Evolutionary conservation across 495 filamentous ascomycete genomes (phyloP).

Genomic region (Talaromyces ruber): DNA sequence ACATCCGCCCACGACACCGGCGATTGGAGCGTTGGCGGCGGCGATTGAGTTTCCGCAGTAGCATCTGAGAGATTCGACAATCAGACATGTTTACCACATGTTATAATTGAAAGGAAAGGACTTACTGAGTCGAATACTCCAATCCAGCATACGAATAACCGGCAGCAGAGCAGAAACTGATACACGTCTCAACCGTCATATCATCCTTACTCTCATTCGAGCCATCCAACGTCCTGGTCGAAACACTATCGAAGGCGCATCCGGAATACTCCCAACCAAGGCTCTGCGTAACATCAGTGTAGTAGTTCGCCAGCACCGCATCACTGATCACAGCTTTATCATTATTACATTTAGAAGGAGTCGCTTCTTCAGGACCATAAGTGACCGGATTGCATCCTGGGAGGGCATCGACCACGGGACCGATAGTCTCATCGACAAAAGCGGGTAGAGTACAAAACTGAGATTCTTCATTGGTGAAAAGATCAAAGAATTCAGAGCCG

Average conservation of each 20-base stretch:
- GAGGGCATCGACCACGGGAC: conserved; percentile 25
- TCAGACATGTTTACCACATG: not conserved
- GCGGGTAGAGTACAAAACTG: conserved; percentile 40
- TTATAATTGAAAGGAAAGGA: no score
- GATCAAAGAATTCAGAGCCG: conserved; percentile 29
- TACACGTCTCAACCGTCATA: conserved; percentile 16
- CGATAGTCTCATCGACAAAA: conserved; percentile 26
- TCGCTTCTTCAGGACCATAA: conserved; percentile 15
- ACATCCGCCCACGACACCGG: conserved; percentile 12
- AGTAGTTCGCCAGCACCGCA: not conserved
- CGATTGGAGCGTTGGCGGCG: conserved; percentile 9
- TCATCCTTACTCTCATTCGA: conserved; percentile 1
- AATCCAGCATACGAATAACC: conserved; percentile 13
- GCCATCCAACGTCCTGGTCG: conserved; percentile 4
- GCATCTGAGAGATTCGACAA: conserved; percentile 4
- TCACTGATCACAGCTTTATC: not conserved
- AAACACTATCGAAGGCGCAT: conserved; percentile 27
- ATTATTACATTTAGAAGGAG: conserved; percentile 7
- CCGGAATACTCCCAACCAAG: conserved; percentile 44
- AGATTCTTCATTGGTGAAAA: conserved; percentile 21
- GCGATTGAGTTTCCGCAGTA: conserved; percentile 15
- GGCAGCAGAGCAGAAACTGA: conserved; percentile 11
- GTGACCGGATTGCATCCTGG: conserved; percentile 37
- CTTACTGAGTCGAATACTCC: conserved; percentile 11
- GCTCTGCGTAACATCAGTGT: conserved; percentile 6